These are phyloP conservation scores for Purshia tridentata DNA, from an alignment of 306 rosid genomes.

Conservation along the genomic window DNA sequence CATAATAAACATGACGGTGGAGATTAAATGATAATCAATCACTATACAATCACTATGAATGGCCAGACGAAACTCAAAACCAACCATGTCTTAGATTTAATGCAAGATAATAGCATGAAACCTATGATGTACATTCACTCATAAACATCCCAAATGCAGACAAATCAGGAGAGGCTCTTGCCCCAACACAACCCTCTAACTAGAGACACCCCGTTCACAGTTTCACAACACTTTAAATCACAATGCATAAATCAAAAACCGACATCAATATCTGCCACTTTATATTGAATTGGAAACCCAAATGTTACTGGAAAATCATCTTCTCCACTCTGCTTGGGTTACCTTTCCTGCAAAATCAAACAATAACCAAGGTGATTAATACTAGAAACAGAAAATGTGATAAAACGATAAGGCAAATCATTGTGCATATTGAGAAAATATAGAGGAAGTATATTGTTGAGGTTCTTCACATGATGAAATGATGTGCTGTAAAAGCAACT, in stretches of 20 bases:
- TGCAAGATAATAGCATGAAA: slow-evolving; percentile 34
- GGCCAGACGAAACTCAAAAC: slow-evolving; percentile 33
- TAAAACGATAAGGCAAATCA: not conserved
- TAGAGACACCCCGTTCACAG: slow-evolving; percentile 34
- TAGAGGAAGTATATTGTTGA: not conserved
- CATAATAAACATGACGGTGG: slow-evolving; percentile 12
- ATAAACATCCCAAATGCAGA: slow-evolving; percentile 62
- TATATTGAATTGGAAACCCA: slow-evolving; percentile 30
- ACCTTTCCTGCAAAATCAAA: slow-evolving; percentile 67
- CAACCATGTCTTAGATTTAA: slow-evolving; percentile 40
- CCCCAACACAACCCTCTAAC: slow-evolving; percentile 45
- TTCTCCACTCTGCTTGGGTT: slow-evolving; percentile 89
- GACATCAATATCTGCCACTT: slow-evolving; percentile 37
- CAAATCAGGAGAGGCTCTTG: slow-evolving; percentile 40
- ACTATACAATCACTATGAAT: slow-evolving; percentile 30
- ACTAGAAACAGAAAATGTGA: not conserved
- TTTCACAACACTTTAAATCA: slow-evolving; percentile 35
- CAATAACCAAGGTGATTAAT: not conserved
- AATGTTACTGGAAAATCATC: slow-evolving; percentile 42
- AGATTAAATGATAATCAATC: slow-evolving; percentile 27
- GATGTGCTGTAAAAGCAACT: not conserved
- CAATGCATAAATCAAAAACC: slow-evolving; percentile 39
- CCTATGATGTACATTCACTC: slow-evolving; percentile 97
- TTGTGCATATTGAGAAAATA: not conserved
- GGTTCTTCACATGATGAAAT: not conserved